Base-by-base conservation (phyloP, 768 basidiomycete genomes). In the Russula vinacea region DNA sequence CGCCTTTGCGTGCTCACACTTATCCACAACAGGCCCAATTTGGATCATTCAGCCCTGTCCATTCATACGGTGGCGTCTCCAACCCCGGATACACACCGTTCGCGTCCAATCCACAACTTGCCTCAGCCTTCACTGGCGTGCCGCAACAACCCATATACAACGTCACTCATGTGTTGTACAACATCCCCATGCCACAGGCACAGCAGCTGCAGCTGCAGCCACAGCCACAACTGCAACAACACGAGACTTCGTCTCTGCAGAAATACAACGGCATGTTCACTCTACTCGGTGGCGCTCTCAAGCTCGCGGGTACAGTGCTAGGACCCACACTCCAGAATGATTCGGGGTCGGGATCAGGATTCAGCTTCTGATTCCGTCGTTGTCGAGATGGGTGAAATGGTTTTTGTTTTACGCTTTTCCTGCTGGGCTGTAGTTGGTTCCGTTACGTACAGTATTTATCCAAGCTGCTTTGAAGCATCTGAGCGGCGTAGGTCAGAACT, bases 231-330 rank as follows among this genome's bases (percentile, higher is more conserved):
- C 35, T 5, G 40, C 35, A 35, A 35, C 35, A 35, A 7, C 35
- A 35, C 35, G 35, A 7, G n/a, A n/a, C 32, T 17, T 22, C 56
- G 11, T 0, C 11, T 5, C 14, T 55, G 9, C 1, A 39, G 16
- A 40, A 40, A 11, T 24, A 55, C 26, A n/a, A n/a, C 22, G 35
- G n/a, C 22, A 24, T 44, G 29, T 16, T 55, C 24, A 22, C 29
- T 2, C n/a, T 64, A 32, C 29, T 64, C 26, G 58, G 58, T 13
- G 63, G 63, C 3, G 63, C 52, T 24, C 37, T 64, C 51, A 64
- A 64, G 44, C 10, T 59, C 6, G 63, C 63, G 6, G 58, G 35
- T 17, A 11, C 52, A 2, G 8, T 59, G 3, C 10, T 64, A 14
- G 37, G 16, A 8, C 35, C 62, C 14, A 5, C 10, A 26, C 10